Base-by-base conservation (phyloP, 352 stramenopile genomes). In the Globisporangium iwayamae region DNA sequence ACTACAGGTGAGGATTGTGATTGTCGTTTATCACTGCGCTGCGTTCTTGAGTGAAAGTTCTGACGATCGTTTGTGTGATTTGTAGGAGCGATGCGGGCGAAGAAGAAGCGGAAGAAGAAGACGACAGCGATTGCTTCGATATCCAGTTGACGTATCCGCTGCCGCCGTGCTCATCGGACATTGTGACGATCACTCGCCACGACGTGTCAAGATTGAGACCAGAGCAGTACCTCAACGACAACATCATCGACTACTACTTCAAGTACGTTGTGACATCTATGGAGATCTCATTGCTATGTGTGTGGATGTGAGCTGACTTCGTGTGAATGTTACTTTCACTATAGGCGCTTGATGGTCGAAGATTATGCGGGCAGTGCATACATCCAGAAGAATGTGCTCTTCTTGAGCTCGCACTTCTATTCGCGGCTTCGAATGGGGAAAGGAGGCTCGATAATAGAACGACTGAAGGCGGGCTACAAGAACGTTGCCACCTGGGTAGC, bases 221-320 rank as follows among this genome's bases (percentile, higher is more conserved):
- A 11, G 74, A 68, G 7, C 85, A 91, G 48, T 97, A 96, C 65
- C 71, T 97, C 53, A 97, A 97, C 69, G 90, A 97, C 73, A 97
- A 92, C 69, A 85, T 97, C 53, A 91, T 97, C 65, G 89, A 97
- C 63, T 96, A 96, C 62, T 95, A 94, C 52, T 86, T 97, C 68
- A 96, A 96, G 89, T 93, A 79, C 50, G 80, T 65, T 10, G n/a
- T n/a, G 14, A 5, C 5, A 22, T 38, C 22, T 38, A 11, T 55
- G 22, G 3, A n/a, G 47, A 34, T 11, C n/a, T n/a, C 16, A 10
- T 45, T 59, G 34, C 4, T n/a, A 22, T 36, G 14, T 38, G 25
- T 60, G 0, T 34, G 11, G 4, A 30, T 10, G 56, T 32, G 7
- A 22, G 5, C 32, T 25, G 51, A 45, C 11, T 45, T 57, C 25